These are phyloP conservation scores for Sporothrix luriei DNA, from an alignment of 2,329 filamentous ascomycete genomes.

Conservation along the genomic window DNA sequence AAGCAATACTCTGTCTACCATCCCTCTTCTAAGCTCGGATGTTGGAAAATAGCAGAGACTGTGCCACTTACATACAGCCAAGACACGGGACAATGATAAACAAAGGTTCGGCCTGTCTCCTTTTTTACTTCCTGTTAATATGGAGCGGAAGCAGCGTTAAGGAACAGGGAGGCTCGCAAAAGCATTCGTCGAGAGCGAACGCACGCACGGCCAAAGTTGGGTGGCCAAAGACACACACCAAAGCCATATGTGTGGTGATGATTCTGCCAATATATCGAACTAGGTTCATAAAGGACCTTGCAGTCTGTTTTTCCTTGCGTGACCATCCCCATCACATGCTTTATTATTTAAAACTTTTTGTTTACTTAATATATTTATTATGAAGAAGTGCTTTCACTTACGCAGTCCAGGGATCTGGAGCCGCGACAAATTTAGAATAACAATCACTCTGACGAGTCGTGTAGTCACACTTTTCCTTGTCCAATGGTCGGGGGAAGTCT, in stretches of 20 bases:
- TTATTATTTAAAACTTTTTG: background rate
- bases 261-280: constrained; percentile 7
- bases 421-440: constrained; percentile 1
- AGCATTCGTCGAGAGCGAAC: background rate
- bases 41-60: background rate
- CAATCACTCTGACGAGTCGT: no score
- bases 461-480: background rate
- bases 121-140: background rate
- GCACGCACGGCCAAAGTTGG: background rate
- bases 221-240: background rate
- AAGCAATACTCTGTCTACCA: background rate
- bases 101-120: constrained; percentile 8
- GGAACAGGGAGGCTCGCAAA: background rate
- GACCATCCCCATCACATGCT: background rate
- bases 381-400: background rate
- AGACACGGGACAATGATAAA: constrained; percentile 17
- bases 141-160: constrained; percentile 8
- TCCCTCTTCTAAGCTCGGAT: background rate
- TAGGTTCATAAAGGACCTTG: background rate
- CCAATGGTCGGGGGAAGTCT: background rate
- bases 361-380: background rate
- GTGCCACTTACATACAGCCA: constrained; percentile 10
- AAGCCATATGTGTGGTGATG: background rate
- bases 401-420: constrained; percentile 5
- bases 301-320: background rate